Evolutionary conservation across 2,329 filamentous ascomycete genomes (phyloP).

Genomic region (Penicillium sclerotiorum): DNA sequence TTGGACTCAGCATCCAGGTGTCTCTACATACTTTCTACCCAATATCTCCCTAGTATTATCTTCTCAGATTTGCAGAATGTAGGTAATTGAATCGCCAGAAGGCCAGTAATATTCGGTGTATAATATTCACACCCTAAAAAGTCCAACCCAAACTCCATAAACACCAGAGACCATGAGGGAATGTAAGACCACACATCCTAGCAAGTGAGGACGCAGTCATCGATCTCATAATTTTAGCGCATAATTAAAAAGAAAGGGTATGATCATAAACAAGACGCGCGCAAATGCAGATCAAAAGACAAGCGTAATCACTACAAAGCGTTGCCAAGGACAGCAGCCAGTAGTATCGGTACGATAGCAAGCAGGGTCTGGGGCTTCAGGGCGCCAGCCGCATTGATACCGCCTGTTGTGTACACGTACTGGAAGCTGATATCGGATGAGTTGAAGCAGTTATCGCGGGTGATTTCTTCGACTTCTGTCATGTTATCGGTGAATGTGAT

Average conservation of each 20-base stretch:
- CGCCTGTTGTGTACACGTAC: slow-evolving; percentile 62
- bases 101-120: no score
- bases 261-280: slow-evolving; percentile 25
- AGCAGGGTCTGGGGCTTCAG: slow-evolving; percentile 21
- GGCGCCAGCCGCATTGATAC: slow-evolving; percentile 26
- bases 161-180: background rate
- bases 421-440: slow-evolving; percentile 75
- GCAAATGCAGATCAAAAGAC: slow-evolving; percentile 17
- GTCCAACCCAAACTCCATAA: background rate
- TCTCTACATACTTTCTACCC: no score
- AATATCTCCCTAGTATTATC: no score
- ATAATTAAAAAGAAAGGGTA: slow-evolving; percentile 18
- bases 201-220: background rate
- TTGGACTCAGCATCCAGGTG: no score
- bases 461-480: slow-evolving; percentile 73
- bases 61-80: no score
- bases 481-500: slow-evolving; percentile 83
- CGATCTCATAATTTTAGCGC: slow-evolving; percentile 17
- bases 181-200: background rate
- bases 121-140: background rate
- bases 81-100: no score
- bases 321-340: slow-evolving; percentile 24
- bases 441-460: slow-evolving; percentile 85
- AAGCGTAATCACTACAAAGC: slow-evolving; percentile 19
- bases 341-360: slow-evolving; percentile 28